Base-by-base conservation (phyloP, 768 basidiomycete species). In the Tricholomella constricta region DNA sequence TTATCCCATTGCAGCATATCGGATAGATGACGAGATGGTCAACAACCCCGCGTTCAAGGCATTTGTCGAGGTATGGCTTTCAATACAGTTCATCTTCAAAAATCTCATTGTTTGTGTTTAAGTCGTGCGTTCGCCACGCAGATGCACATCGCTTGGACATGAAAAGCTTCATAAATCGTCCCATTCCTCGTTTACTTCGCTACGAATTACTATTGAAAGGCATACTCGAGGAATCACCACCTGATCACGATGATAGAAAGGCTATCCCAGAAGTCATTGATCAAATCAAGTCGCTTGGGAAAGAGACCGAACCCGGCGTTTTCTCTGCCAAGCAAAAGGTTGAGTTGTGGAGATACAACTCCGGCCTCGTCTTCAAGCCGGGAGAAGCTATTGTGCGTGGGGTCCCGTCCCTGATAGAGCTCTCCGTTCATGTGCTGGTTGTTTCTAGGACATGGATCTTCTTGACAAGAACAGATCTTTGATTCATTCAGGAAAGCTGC, bases 141-240 rank as follows among this genome's bases (percentile, higher is more conserved):
- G 88, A 89, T 52, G 83, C 93, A 1, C 85, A 89, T 62, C 84
- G 88, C 45, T 77, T 92, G 17, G 94, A 94, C 65, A 89, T 99
- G 83, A 94, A 95, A 66, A 88, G 80, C 60, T 99, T 98, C 72
- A 89, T 95, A 64, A 86, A 91, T 61, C 85, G 94, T 32, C 93
- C 95, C 2, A 94, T 96, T 58, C 91, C 92, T 54, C 86, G 96
- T 38, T 72, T 96, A 31, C 75, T 94, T 36, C 89, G 95, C 43
- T 98, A 98, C 66, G 87, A 91, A 57, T 77, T 98, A 1, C 77
- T 98, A 15, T 72, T 98, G 55, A 88, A 88, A 57, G 78, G 81
- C 27, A 89, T 98, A 57, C 72, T 88, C 56, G 88, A 94, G 17
- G 85, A 88, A 58, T 84, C 91, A 0, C 81, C 85, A 0, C 69